Evolutionary conservation across 176 grass and related monocot genomes (phyloP).

Genomic region (Zizania latifolia): DNA sequence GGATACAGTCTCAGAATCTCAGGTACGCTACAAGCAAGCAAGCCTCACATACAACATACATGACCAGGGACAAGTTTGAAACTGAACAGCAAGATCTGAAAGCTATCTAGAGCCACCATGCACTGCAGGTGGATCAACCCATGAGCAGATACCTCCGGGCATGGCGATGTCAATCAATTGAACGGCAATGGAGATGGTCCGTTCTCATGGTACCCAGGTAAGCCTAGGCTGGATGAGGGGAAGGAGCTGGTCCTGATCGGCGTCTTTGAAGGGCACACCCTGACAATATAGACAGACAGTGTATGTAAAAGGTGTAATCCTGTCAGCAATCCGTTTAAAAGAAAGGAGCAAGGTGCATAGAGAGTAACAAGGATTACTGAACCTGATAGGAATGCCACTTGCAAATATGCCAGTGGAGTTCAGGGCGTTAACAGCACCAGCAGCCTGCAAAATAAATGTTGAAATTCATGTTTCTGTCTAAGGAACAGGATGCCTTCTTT

Average conservation of each 20-base stretch:
- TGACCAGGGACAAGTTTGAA: neutral
- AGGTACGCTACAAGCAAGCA: neutral
- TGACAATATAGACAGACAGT: neutral
- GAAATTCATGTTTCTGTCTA: neutral
- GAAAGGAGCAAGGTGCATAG: too few species aligned
- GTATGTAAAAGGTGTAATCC: neutral
- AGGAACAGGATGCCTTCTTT: neutral
- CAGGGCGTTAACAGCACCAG: conserved; percentile 16
- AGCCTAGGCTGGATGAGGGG: too few species aligned
- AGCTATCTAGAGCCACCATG: neutral
- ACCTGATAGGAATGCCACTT: conserved; percentile 13
- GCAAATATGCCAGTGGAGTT: neutral
- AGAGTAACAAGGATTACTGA: too few species aligned
- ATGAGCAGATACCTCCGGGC: neutral
- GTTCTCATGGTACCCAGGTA: neutral
- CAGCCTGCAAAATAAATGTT: neutral
- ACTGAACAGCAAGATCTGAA: neutral
- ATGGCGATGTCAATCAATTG: neutral
- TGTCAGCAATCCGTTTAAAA: neutral
- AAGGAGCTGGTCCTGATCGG: conserved; percentile 11
- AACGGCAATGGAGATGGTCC: neutral
- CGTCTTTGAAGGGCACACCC: conserved; percentile 40
- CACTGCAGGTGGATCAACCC: neutral
- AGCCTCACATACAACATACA: neutral
- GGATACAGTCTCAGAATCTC: neutral